Conservation (phyloP, 2,329 filamentous ascomycete genomes). For the Lizonia empirigonia region DNA sequence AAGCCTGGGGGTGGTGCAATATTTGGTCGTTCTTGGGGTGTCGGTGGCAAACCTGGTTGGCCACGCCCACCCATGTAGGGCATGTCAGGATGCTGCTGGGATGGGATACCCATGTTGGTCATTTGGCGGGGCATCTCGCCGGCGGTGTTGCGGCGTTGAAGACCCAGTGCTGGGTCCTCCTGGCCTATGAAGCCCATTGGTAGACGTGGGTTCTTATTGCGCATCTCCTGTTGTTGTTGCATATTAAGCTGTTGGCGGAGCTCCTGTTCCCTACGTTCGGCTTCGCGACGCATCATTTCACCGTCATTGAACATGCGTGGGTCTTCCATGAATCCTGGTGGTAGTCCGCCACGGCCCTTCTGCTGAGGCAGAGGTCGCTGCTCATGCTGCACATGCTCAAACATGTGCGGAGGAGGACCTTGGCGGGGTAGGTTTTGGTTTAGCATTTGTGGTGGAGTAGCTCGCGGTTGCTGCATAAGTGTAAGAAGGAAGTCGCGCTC, state of each 20-base stretch:
- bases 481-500: conserved; percentile 84
- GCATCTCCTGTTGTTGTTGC: conserved; percentile 45
- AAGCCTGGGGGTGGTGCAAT: conserved; percentile 47
- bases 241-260: conserved; percentile 34
- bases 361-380: conserved; percentile 45
- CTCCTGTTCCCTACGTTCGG: conserved; percentile 40
- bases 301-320: conserved; percentile 41
- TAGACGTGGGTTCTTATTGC: conserved; percentile 38
- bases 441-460: conserved; percentile 42
- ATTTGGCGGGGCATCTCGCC: conserved; percentile 45
- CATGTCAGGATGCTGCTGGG: conserved; percentile 45
- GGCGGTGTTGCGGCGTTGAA: conserved; percentile 46
- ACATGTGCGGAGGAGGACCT: conserved; percentile 40
- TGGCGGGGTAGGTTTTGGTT: conserved; percentile 46
- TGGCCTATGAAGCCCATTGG: conserved; percentile 42
- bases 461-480: conserved; percentile 70
- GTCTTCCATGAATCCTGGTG: conserved; percentile 48
- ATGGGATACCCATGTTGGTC: conserved; percentile 51
- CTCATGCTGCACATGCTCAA: conserved; percentile 37
- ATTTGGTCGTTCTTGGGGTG: conserved; percentile 44
- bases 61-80: conserved; percentile 41
- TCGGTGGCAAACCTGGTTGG: conserved; percentile 45
- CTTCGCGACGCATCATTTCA: conserved; percentile 41
- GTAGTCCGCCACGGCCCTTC: conserved; percentile 46
- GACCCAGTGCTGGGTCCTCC: conserved; percentile 41